phyloP scores from a whole-genome alignment of 2,329 filamentous ascomycete genomes.

The Talaromyces sp. region DNA sequence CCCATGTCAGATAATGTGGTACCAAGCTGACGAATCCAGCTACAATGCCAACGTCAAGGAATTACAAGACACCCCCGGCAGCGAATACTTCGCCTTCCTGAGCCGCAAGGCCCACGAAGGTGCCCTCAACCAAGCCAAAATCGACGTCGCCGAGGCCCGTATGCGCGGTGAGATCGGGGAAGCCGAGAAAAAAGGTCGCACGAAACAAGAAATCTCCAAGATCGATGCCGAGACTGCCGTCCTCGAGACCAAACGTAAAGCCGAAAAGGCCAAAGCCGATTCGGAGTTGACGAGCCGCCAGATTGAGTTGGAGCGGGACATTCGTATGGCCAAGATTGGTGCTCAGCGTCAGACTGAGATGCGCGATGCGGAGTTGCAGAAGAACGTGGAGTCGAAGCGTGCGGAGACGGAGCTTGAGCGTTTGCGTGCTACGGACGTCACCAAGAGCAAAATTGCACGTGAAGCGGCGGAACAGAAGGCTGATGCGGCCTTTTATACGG shows the following conservation, averaged over 20 bases:
- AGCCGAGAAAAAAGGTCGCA: constrained; percentile 70
- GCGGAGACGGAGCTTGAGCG: constrained; percentile 77
- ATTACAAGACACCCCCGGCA: constrained; percentile 74
- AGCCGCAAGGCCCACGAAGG: constrained; percentile 82
- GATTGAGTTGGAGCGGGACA: constrained; percentile 67
- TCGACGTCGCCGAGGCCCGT: constrained; percentile 57
- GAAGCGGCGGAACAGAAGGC: constrained; percentile 45
- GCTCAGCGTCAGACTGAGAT: constrained; percentile 70
- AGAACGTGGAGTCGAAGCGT: constrained; percentile 70
- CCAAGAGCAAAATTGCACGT: constrained; percentile 60
- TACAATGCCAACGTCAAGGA: constrained; percentile 81
- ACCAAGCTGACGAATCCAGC: constrained; percentile 31
- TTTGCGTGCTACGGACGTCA: constrained; percentile 71
- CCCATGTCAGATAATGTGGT: neutral
- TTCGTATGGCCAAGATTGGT: constrained; percentile 71
- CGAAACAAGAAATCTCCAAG: constrained; percentile 82
- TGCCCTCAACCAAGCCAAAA: constrained; percentile 72
- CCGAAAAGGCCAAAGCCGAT: constrained; percentile 74
- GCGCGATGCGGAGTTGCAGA: constrained; percentile 75
- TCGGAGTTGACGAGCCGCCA: constrained; percentile 70
- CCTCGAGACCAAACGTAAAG: constrained; percentile 77
- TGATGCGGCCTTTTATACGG: constrained; percentile 49
- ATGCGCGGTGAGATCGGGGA: constrained; percentile 63
- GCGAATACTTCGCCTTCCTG: constrained; percentile 78
- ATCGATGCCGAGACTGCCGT: constrained; percentile 83